phyloP scores from a whole-genome alignment of 2,329 filamentous ascomycete genomes.

The Cryphonectria parasitica region DNA sequence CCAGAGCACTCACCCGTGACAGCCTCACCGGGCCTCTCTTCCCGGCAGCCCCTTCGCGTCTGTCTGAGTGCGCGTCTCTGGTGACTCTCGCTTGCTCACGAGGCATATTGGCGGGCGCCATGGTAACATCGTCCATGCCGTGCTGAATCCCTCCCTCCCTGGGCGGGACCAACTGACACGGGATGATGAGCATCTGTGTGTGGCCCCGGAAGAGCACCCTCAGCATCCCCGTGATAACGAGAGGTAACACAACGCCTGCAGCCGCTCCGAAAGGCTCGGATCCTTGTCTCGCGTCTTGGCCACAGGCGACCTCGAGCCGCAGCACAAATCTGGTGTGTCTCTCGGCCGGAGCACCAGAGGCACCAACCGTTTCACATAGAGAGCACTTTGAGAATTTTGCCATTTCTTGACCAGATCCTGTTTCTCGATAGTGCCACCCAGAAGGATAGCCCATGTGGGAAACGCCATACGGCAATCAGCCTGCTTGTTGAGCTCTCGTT shows the following conservation, averaged over 20 bases:
- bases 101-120: slow-evolving; percentile 16
- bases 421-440: neutral
- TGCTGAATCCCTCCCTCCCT: neutral
- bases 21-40: neutral
- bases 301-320: neutral
- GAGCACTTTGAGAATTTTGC: slow-evolving; percentile 7
- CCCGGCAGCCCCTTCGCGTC: neutral
- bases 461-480: neutral
- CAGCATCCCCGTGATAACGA: slow-evolving; percentile 8
- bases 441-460: neutral
- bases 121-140: neutral
- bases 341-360: slow-evolving; percentile 13
- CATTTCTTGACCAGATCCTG: neutral
- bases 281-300: slow-evolving; percentile 3
- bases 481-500: neutral
- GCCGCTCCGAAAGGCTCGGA: slow-evolving; percentile 4
- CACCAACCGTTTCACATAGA: neutral
- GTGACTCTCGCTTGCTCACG: slow-evolving; percentile 13
- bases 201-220: neutral
- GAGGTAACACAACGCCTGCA: slow-evolving; percentile 13
- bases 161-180: slow-evolving; percentile 10
- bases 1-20: neutral
- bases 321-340: slow-evolving; percentile 5
- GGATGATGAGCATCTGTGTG: neutral
- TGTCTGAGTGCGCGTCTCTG: neutral